Evolutionary conservation across 2,329 filamentous ascomycete genomes (phyloP), one percentile per base, ranked within the genome.

Genomic region (Clonostachys chloroleuca): DNA sequence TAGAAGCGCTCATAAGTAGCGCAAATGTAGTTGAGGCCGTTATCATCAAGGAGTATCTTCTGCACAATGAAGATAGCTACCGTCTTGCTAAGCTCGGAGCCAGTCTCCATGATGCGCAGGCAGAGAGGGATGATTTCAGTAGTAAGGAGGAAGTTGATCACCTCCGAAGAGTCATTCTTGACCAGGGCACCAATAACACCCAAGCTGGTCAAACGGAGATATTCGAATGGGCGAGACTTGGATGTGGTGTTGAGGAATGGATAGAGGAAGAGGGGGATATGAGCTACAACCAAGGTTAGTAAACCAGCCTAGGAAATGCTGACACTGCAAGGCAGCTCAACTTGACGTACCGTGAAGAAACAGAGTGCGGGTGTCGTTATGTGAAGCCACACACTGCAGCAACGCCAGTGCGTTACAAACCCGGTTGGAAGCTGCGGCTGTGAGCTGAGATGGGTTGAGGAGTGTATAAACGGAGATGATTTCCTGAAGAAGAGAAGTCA

Each of bases 61-160:
- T 99, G 94, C 16, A 99, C 94, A 59, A 99, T 99, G 74, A 99
- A 99, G 59, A 99, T 99, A 49, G 94, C 94, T 13, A 99, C 94
- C 1, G 94, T 99, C 76, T 99, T 99, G 76, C 91, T 96, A 51
- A 99, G 80, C 69, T 99, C 94, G 1, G 92, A 96, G 44, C 94
- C 94, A 0, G 94, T 99, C 74, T 99, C 94, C 94, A 99, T 99
- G 62, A 99, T 99, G 51, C 94, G 86, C 41, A 99, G 84, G 67
- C 94, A 99, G 12, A 99, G 81, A 10, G 94, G 94, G 49, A 99
- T 99, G 56, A 99, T 99, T 70, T 99, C 94, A 33, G 94, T 99
- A 2, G 94, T 97, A 43, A 99, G 78, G 46, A 99, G 85, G 65
- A 99, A 99, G 74, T 97, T 97, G 74, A 99, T 99, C 50, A 97